phyloP scores from a whole-genome alignment of 2,329 filamentous ascomycete genomes.

The Herpomyces periplanetae region DNA sequence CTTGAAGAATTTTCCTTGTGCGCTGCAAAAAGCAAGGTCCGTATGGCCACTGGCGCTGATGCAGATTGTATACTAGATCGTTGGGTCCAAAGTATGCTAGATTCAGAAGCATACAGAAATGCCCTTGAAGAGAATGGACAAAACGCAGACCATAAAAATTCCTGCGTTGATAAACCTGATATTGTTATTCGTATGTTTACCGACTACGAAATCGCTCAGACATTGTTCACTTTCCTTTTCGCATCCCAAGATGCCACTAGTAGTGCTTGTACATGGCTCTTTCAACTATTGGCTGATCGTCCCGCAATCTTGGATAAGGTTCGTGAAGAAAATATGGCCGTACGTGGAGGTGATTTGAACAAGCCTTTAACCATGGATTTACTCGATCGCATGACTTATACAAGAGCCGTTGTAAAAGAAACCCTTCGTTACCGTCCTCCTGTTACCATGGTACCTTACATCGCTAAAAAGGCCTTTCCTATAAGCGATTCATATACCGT shows the following conservation, averaged over 20 bases:
- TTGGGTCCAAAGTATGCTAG: slow-evolving; percentile 60
- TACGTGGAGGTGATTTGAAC: slow-evolving; percentile 31
- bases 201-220: slow-evolving; percentile 69
- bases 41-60: slow-evolving; percentile 47
- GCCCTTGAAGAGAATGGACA: slow-evolving; percentile 20
- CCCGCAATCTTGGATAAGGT: slow-evolving; percentile 69
- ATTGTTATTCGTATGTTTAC: slow-evolving; percentile 50
- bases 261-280: slow-evolving; percentile 70
- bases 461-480: slow-evolving; percentile 78
- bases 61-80: slow-evolving; percentile 76
- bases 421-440: slow-evolving; percentile 73
- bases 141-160: no score
- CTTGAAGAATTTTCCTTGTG: slow-evolving; percentile 61
- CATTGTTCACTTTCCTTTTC: slow-evolving; percentile 80
- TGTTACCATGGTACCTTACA: slow-evolving; percentile 82
- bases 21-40: slow-evolving; percentile 62
- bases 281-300: slow-evolving; percentile 68
- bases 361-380: slow-evolving; percentile 37
- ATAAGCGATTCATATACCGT: slow-evolving; percentile 61
- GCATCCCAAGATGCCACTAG: slow-evolving; percentile 88
- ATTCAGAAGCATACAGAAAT: slow-evolving; percentile 43
- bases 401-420: slow-evolving; percentile 62
- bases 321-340: slow-evolving; percentile 48
- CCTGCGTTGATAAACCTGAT: slow-evolving; percentile 53
- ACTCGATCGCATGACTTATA: slow-evolving; percentile 59